Percentiles rank a stretch among this genome's conserved stretches.
These are phyloP conservation scores for Coniella lustricola DNA, from an alignment of 2,329 filamentous ascomycete species.

Conservation along the genomic window DNA sequence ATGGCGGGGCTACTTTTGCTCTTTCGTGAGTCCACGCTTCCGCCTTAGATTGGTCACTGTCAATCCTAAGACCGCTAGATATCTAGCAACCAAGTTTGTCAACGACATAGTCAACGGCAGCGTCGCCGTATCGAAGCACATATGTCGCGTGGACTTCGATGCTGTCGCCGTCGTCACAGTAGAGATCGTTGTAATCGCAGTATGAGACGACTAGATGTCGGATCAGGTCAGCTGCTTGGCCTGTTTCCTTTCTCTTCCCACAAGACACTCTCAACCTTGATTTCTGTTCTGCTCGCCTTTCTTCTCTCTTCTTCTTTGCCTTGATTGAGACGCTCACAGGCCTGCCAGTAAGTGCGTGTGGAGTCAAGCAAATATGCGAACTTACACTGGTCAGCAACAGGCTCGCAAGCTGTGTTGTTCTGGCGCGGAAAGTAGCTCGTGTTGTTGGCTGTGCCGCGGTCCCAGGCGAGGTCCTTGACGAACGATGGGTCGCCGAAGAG, in stretches of 20 bases:
- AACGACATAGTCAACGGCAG: constrained; percentile 1
- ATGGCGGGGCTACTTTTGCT: no score
- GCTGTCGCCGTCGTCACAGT: constrained; percentile 5
- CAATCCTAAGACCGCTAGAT: no score
- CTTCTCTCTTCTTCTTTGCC: no score
- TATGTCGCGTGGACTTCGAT: constrained; percentile 3
- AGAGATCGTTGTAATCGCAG: constrained; percentile 6
- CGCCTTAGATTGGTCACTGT: no score
- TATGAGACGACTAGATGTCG: constrained; percentile 2
- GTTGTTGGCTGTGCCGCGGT: constrained; percentile 5
- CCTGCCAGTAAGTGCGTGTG: no score
- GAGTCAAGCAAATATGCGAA: no score
- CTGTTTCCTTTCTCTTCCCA: no score
- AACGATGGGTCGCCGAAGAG: constrained; percentile 34
- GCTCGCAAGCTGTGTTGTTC: constrained; percentile 3
- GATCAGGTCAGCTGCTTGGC: no score
- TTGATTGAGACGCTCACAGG: no score
- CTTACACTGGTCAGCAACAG: constrained; percentile 4
- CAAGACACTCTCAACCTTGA: no score
- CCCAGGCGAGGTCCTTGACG: constrained; percentile 3
- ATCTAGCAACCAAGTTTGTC: background rate
- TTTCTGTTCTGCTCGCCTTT: no score
- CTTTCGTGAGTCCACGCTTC: no score
- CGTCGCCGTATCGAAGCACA: constrained; percentile 2
- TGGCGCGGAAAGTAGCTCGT: constrained; percentile 7